Evolutionary conservation across 2,329 filamentous ascomycete genomes (phyloP).

Genomic region (Sporothrix curviconia): DNA sequence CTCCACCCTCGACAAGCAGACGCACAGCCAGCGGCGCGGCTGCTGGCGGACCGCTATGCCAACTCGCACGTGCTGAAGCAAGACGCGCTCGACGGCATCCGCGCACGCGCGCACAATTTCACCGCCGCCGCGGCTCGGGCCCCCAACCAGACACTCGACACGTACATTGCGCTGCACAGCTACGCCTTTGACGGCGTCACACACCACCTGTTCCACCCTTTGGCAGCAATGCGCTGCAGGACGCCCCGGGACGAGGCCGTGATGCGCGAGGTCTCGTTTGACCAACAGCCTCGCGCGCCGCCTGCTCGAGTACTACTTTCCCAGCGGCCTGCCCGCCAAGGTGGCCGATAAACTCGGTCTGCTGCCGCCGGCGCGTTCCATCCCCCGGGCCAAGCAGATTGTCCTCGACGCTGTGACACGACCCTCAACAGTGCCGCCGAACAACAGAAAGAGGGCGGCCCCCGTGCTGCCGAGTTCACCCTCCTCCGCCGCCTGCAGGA

Average conservation of each 20-base stretch:
- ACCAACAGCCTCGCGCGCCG: constrained; percentile 60
- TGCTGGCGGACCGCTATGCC: constrained; percentile 60
- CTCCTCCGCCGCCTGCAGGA: constrained; percentile 52
- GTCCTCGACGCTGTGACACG: constrained; percentile 44
- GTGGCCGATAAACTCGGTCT: constrained; percentile 38
- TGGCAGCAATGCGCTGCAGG: constrained; percentile 52
- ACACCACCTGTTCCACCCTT: constrained; percentile 62
- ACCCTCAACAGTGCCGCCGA: not conserved
- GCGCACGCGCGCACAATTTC: constrained; percentile 50
- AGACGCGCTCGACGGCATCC: constrained; percentile 48
- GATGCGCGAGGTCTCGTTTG: constrained; percentile 62
- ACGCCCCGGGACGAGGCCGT: constrained; percentile 51
- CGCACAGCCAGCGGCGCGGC: constrained; percentile 58
- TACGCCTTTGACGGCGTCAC: constrained; percentile 64
- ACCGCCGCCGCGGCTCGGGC: constrained; percentile 43
- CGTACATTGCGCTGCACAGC: constrained; percentile 53
- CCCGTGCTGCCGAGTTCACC: constrained; percentile 38
- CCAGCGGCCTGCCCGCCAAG: constrained; percentile 39
- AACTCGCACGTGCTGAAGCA: constrained; percentile 59
- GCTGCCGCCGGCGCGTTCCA: constrained; percentile 48
- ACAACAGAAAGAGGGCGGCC: not conserved
- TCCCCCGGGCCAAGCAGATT: constrained; percentile 52
- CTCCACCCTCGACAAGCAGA: constrained; percentile 41
- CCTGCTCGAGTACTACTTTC: constrained; percentile 48
- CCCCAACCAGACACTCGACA: constrained; percentile 43